Evolutionary conservation across 2,329 filamentous ascomycete species (phyloP), one percentile per base, ranked within the genome.

Genomic region (Xylaria polymorpha): DNA sequence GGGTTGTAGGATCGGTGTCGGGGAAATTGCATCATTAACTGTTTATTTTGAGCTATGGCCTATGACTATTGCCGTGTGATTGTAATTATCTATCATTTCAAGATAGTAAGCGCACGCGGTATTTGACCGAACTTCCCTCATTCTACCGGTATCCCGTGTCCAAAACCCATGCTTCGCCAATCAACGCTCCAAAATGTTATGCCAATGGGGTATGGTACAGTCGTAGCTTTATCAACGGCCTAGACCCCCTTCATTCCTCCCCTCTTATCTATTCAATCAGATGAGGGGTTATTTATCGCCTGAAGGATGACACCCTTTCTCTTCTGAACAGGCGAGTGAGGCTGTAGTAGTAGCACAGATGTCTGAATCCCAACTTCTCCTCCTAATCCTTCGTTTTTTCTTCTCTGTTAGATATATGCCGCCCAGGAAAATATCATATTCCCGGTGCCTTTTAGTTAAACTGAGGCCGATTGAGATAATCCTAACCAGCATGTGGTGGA

Each of bases 21-120:
- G 48, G 32, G 59, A 61, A 60, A 58, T 62, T 53, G 48, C 55
- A 55, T 39, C 14, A 62, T 56, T 56, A 48, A 8, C 25, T 48
- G 3, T 58, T 53, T 14, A 46, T n/a, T 61, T 39, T 39, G 29
- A 5, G 20, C 29, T 67, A 3, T 37, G n/a, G 20, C 8, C 29
- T 67, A 3, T 37, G n/a, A 15, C 8, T 44, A 18, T 51, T 22
- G 22, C 9, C 2, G 39, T n/a, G 37, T 57, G 55, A 46, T 39
- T 64, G 58, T 58, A 44, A 7, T 15, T 14, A 39, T 37, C 41
- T 37, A 50, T 58, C 10, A 37, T 43, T 20, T 55, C 8, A 4
- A 32, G 18, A 59, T 4, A 39, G 9, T 53, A 63, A 41, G 18
- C 41, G 20, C 8, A 41, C 18, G 15, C 48, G 60, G 15, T 22